Conservation (phyloP, 2,329 filamentous ascomycete genomes). For the Fusarium brevicatenulatum region DNA sequence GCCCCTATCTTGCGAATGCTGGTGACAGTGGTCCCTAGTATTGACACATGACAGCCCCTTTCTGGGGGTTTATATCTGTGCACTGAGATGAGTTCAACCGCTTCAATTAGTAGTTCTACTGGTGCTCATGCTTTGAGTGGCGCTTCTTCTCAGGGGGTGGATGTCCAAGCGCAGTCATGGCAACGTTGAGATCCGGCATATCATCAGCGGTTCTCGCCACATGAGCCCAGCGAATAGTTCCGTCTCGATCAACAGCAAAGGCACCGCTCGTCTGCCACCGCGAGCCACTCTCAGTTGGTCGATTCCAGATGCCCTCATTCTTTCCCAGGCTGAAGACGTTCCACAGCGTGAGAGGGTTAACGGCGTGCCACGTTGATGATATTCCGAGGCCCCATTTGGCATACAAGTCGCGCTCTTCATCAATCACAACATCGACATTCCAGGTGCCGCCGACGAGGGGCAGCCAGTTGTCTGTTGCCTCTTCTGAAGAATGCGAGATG, state of each 20-base stretch:
- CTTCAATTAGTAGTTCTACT: neutral
- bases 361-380: slow-evolving; percentile 69
- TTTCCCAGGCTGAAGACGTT: slow-evolving; percentile 67
- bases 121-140: neutral
- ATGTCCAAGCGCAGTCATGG: slow-evolving; percentile 43
- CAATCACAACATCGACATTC: slow-evolving; percentile 68
- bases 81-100: neutral
- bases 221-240: slow-evolving; percentile 48
- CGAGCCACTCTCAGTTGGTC: slow-evolving; percentile 71
- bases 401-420: slow-evolving; percentile 69
- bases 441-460: slow-evolving; percentile 65
- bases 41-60: neutral
- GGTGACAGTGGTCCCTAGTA: neutral
- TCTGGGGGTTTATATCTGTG: neutral
- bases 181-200: slow-evolving; percentile 46
- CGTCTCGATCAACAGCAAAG: slow-evolving; percentile 60
- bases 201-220: slow-evolving; percentile 46
- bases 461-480: slow-evolving; percentile 67
- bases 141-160: slow-evolving; percentile 7
- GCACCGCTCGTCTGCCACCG: slow-evolving; percentile 76
- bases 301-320: slow-evolving; percentile 73
- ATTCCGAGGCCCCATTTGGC: slow-evolving; percentile 73
- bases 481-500: slow-evolving; percentile 67
- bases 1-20: neutral
- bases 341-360: slow-evolving; percentile 67